Percentiles rank a stretch among this genome's conserved stretches.
These are phyloP conservation scores for Penicillium aurantiogriseum DNA, from an alignment of 2,329 filamentous ascomycete species.

Conservation along the genomic window DNA sequence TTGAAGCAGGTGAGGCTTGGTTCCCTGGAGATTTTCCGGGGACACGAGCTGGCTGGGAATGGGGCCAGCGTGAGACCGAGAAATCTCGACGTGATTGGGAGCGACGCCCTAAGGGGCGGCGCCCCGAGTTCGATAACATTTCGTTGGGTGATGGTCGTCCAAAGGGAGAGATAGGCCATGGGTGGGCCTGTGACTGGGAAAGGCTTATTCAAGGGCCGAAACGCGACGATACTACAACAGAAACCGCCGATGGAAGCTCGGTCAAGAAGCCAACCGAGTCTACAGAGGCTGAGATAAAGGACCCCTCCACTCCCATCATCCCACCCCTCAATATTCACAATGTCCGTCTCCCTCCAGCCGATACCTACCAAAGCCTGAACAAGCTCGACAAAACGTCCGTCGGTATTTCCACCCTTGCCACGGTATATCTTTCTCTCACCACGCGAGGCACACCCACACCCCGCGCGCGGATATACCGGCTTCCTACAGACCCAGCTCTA, in stretches of 20 bases:
- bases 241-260: not conserved
- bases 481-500: constrained; percentile 62
- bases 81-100: constrained; percentile 67
- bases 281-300: constrained; percentile 8
- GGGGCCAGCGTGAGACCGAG: constrained; percentile 68
- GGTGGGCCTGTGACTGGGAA: constrained; percentile 83
- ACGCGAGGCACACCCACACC: constrained; percentile 67
- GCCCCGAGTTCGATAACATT: constrained; percentile 70
- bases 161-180: constrained; percentile 78
- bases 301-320: constrained; percentile 8
- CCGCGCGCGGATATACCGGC: constrained; percentile 81
- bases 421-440: constrained; percentile 65
- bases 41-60: constrained; percentile 73
- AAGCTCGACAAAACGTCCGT: constrained; percentile 19
- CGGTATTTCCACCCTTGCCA: constrained; percentile 47
- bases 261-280: constrained; percentile 16
- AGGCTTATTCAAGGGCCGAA: constrained; percentile 53
- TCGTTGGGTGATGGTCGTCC: constrained; percentile 66
- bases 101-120: constrained; percentile 75
- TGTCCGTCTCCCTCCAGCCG: constrained; percentile 41
- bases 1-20: constrained; percentile 75
- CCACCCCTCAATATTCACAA: constrained; percentile 34
- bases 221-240: not conserved
- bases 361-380: constrained; percentile 33
- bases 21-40: constrained; percentile 84